phyloP scores from a whole-genome alignment of 495 filamentous ascomycete species.

The Penicillium mononematosum region DNA sequence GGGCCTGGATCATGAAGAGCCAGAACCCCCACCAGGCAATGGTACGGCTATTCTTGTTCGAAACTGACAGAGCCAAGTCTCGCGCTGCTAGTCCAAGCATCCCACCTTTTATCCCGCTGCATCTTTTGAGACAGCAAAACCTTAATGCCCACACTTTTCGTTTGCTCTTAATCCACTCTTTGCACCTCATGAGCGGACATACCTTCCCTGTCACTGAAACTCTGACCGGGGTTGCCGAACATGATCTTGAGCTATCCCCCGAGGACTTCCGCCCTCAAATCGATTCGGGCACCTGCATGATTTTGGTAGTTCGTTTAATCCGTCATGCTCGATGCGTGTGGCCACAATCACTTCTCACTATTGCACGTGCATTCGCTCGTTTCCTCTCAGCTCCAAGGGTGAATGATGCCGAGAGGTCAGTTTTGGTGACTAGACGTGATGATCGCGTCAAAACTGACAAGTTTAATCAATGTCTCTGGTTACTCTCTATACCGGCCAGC shows the following conservation, averaged over 20 bases:
- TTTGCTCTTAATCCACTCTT: slow-evolving; percentile 42
- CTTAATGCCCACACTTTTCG: slow-evolving; percentile 44
- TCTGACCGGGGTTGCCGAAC: neutral
- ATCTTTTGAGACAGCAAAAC: slow-evolving; percentile 46
- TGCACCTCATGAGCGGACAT: slow-evolving; percentile 40
- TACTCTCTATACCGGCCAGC: slow-evolving; percentile 54
- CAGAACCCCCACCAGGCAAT: slow-evolving; percentile 39
- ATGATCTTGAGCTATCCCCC: slow-evolving; percentile 6
- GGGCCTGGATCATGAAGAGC: slow-evolving; percentile 58
- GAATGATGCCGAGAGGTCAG: slow-evolving; percentile 3
- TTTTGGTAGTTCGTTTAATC: slow-evolving; percentile 53
- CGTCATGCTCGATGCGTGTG: slow-evolving; percentile 57
- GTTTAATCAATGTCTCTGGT: slow-evolving; percentile 54
- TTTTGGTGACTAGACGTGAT: slow-evolving; percentile 9
- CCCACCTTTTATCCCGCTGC: slow-evolving; percentile 51
- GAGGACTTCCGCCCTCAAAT: slow-evolving; percentile 17
- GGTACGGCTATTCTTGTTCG: slow-evolving; percentile 39
- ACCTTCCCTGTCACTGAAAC: slow-evolving; percentile 19
- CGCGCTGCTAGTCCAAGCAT: slow-evolving; percentile 17
- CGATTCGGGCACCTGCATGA: slow-evolving; percentile 32
- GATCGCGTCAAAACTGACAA: slow-evolving; percentile 32
- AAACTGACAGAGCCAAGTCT: slow-evolving; percentile 23
- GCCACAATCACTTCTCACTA: slow-evolving; percentile 53
- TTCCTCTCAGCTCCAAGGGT: slow-evolving; percentile 28
- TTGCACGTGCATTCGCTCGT: slow-evolving; percentile 41